A percentile compares a stretch with the other conserved stretches of the same genome.
Conservation (phyloP, 2,329 filamentous ascomycete genomes). For the Xenoacremonium recifei region DNA sequence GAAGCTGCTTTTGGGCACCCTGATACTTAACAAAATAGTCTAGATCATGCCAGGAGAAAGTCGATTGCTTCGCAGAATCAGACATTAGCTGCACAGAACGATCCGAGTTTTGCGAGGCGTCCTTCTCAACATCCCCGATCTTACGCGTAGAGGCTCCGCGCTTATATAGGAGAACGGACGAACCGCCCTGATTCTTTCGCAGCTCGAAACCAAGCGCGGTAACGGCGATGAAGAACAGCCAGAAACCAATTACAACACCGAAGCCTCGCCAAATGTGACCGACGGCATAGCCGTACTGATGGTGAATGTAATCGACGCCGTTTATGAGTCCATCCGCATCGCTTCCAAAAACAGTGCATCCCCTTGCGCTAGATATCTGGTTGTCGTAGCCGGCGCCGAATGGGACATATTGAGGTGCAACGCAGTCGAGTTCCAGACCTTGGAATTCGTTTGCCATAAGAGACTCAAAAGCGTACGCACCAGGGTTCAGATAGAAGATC, state of each 20-base stretch:
- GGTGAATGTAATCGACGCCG: conserved; percentile 51
- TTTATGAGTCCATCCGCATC: conserved; percentile 47
- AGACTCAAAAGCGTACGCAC: conserved; percentile 59
- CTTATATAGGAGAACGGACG: conserved; percentile 13
- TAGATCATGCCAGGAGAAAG: conserved; percentile 70
- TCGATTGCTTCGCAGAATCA: conserved; percentile 52
- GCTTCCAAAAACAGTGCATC: conserved; percentile 46
- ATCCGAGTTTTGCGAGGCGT: conserved; percentile 1
- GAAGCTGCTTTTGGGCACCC: conserved; percentile 51
- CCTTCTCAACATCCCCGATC: conserved; percentile 33
- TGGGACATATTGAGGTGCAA: conserved; percentile 54
- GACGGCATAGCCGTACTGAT: conserved; percentile 49
- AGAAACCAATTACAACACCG: conserved; percentile 69
- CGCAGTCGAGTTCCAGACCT: conserved; percentile 54
- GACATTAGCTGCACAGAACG: neutral
- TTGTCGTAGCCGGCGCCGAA: conserved; percentile 35
- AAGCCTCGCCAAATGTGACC: conserved; percentile 68
- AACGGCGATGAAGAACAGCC: conserved; percentile 66
- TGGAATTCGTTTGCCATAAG: conserved; percentile 62
- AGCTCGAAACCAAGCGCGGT: conserved; percentile 66
- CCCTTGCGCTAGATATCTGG: conserved; percentile 33
- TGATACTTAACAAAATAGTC: conserved; percentile 70
- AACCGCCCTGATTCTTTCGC: conserved; percentile 10
- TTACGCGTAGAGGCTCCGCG: conserved; percentile 8
- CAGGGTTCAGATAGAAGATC: conserved; percentile 56